Evolutionary conservation across 1,139 yeast genomes (phyloP).

Genomic region (Cylindricascospora bacillispora): DNA sequence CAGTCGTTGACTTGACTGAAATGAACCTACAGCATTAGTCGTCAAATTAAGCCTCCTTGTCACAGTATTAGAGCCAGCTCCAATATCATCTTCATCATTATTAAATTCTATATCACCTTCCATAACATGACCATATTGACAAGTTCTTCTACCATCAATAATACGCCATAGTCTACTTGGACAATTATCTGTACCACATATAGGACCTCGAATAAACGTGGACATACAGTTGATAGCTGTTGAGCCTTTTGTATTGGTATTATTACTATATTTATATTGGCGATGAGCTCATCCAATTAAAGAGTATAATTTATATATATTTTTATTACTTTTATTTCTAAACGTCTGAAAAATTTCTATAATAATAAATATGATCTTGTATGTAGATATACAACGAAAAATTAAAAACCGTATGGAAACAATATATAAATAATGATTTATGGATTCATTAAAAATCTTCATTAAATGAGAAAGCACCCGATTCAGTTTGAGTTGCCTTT

Average conservation of each 20-base stretch:
- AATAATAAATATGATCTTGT: too few species aligned
- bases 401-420: too few species aligned
- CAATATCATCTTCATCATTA: conserved; percentile 54
- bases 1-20: conserved; percentile 21
- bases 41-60: conserved; percentile 46
- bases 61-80: conserved; percentile 26
- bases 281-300: too few species aligned
- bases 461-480: conserved; percentile 37
- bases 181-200: conserved; percentile 87
- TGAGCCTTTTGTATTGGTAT: too few species aligned
- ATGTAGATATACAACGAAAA: too few species aligned
- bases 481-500: conserved; percentile 30
- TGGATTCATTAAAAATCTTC: conserved; percentile 41
- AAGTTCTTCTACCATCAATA: conserved; percentile 64
- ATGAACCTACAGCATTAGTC: conserved; percentile 23
- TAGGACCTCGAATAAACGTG: conserved; percentile 45
- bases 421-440: too few species aligned
- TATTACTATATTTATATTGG: too few species aligned
- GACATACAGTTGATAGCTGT: conserved; percentile 13
- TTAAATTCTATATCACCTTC: conserved; percentile 70
- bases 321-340: conserved; percentile 1
- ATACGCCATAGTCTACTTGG: conserved; percentile 60
- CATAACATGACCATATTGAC: conserved; percentile 83
- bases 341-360: too few species aligned
- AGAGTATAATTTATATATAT: not conserved